Evolutionary conservation across 345 rosid genomes (phyloP), one percentile per base, ranked within the genome.

Genomic region (Eucalyptus marginata): DNA sequence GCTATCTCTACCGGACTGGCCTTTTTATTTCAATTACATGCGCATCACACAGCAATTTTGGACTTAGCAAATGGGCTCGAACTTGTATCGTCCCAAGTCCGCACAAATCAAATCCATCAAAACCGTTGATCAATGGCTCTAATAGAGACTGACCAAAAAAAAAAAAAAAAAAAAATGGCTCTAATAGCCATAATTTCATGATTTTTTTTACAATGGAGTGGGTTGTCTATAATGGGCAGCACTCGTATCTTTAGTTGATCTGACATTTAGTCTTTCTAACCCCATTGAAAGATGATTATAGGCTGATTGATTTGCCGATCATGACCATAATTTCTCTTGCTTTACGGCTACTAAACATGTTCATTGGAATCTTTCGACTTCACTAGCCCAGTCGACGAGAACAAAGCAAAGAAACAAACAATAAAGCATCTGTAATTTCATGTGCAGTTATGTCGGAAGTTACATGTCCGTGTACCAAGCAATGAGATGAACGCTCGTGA

Each of bases 21-120:
- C 16, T 52, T 20, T 31, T 40, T 76, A 76, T 76, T 40, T 7
- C 1, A 4, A 71, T 71, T 2, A 12, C 43, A 43, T 2, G 4
- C 0, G 1, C 1, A 1, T 36, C 25, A 1, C 13, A 10, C 27
- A 12, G 27, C 46, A 2, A 7, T 76, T 76, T 40, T 76, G 84
- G 2, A 29, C 29, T 68, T 15, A 40, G 47, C 27, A 76, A 40
- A 76, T 40, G 83, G 83, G 47, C 29, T 40, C 8, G 3, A 5
- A 36, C 83, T 20, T 20, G 15, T 40, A 76, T 31, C 5, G 4
- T 4, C 25, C 13, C 80, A 33, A 33, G 24, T 5, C 43, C 3
- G 0, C 1, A 3, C 4, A 3, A 17, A 9, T 33, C 44, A 16
- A 33, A 71, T 17, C 24, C 25, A 33, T 5, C 24, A 33, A 5